A percentile compares a stretch with the other conserved stretches of the same genome.
These are phyloP conservation scores for Bathelium albidoporum DNA, from an alignment of 495 filamentous ascomycete genomes.

Conservation along the genomic window DNA sequence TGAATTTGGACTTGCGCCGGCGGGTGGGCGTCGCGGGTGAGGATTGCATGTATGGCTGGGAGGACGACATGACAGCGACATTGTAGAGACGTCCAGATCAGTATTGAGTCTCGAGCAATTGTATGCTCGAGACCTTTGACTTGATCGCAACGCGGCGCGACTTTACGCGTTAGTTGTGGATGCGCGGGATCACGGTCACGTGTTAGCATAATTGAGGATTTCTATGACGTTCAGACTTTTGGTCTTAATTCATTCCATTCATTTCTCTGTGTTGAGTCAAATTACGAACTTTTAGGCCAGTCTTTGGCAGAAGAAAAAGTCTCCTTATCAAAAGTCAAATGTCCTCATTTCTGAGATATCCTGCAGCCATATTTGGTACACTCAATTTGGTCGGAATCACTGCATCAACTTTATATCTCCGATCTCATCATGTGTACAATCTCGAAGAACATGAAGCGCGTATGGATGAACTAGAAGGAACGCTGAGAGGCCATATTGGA, in stretches of 20 bases:
- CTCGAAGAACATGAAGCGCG: slow-evolving; percentile 38
- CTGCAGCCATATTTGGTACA: background rate
- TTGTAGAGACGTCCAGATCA: background rate
- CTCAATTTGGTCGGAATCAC: background rate
- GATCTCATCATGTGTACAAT: slow-evolving; percentile 33
- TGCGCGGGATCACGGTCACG: background rate
- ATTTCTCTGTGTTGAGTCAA: too few relatives aligned
- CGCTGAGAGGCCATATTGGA: slow-evolving; percentile 38
- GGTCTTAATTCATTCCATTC: too few relatives aligned
- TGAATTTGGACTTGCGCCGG: slow-evolving; percentile 58
- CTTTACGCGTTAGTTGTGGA: background rate
- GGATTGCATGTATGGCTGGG: slow-evolving; percentile 34
- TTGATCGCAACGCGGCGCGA: background rate
- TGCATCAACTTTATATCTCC: background rate
- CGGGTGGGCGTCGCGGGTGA: slow-evolving; percentile 30
- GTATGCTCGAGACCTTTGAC: background rate
- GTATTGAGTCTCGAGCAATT: background rate
- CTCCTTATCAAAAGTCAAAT: background rate
- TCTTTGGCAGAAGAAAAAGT: too few relatives aligned
- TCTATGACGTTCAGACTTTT: slow-evolving; percentile 2
- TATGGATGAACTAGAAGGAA: slow-evolving; percentile 39
- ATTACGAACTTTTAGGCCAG: too few relatives aligned
- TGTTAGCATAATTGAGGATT: background rate
- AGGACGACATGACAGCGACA: slow-evolving; percentile 31
- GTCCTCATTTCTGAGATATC: background rate